A percentile compares a stretch with the other conserved stretches of the same genome.
These are phyloP conservation scores for Chaetothyriales sp. DNA, from an alignment of 2,329 filamentous ascomycete genomes.

Conservation along the genomic window DNA sequence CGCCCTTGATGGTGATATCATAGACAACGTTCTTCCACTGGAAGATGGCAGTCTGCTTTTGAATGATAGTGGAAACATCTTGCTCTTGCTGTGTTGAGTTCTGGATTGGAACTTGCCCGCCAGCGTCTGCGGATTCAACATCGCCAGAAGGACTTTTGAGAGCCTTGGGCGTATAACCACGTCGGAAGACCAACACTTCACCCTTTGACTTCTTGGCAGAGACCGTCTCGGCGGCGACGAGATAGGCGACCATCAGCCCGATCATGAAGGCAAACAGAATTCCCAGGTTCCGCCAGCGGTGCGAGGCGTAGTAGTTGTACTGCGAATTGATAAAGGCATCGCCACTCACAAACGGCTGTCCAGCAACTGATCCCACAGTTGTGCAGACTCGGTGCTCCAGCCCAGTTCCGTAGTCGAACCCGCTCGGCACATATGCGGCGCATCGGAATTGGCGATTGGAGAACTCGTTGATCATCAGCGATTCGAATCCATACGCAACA, in stretches of 20 bases:
- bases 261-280: conserved; percentile 51
- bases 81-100: conserved; percentile 15
- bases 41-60: conserved; percentile 61
- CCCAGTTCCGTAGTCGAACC: conserved; percentile 35
- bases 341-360: conserved; percentile 39
- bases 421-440: conserved; percentile 38
- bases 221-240: conserved; percentile 18
- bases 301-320: conserved; percentile 42
- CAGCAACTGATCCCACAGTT: conserved; percentile 42
- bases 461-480: conserved; percentile 43
- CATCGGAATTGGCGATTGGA: conserved; percentile 44
- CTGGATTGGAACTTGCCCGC: conserved; percentile 18
- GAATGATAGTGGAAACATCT: conserved; percentile 30
- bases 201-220: conserved; percentile 25
- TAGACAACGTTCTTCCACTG: conserved; percentile 78
- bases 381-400: conserved; percentile 52
- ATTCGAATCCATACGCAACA: conserved; percentile 51
- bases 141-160: conserved; percentile 12
- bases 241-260: conserved; percentile 34
- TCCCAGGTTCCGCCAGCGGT: conserved; percentile 55
- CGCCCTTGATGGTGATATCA: conserved; percentile 64
- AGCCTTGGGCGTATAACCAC: conserved; percentile 13
- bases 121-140: conserved; percentile 17
- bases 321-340: conserved; percentile 41
- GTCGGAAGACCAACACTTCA: conserved; percentile 22